Evolutionary conservation across 1,284 basidiomycete species (phyloP).

Genomic region (Pascua guehoae): DNA sequence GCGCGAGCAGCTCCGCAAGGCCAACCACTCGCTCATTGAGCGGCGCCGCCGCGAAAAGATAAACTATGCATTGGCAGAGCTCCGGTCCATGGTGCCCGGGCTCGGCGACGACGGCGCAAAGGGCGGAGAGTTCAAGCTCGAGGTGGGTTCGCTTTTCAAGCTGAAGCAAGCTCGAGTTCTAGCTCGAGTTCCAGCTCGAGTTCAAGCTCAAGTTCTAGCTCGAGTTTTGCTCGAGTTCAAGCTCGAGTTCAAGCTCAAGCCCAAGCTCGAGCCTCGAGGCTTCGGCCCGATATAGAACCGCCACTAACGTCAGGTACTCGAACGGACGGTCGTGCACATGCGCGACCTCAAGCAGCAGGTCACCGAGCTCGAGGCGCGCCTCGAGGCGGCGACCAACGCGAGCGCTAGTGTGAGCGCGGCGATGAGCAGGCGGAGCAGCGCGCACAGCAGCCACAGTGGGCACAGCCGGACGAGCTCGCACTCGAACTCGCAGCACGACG

Average conservation of each 20-base stretch:
- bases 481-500: background rate
- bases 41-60: conserved; percentile 48
- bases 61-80: conserved; percentile 42
- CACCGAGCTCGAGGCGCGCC: conserved; percentile 23
- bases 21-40: conserved; percentile 48
- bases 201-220: background rate
- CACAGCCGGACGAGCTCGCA: background rate
- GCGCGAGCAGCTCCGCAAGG: conserved; percentile 44
- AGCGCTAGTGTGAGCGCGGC: conserved; percentile 3
- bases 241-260: background rate
- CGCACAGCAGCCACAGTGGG: background rate
- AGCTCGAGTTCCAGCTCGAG: background rate
- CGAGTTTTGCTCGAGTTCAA: background rate
- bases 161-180: too few relatives aligned
- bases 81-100: conserved; percentile 47
- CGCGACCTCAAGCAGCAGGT: conserved; percentile 36
- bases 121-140: conserved; percentile 49
- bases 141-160: too few relatives aligned
- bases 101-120: conserved; percentile 41
- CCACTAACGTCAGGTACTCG: conserved; percentile 37
- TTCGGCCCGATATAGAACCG: background rate
- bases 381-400: conserved; percentile 1
- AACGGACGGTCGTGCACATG: conserved; percentile 48
- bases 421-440: conserved; percentile 2
- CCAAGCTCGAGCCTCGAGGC: background rate